These are phyloP conservation scores for Francoa sonchifolia DNA, from an alignment of 441 rosid genomes.

Conservation along the genomic window DNA sequence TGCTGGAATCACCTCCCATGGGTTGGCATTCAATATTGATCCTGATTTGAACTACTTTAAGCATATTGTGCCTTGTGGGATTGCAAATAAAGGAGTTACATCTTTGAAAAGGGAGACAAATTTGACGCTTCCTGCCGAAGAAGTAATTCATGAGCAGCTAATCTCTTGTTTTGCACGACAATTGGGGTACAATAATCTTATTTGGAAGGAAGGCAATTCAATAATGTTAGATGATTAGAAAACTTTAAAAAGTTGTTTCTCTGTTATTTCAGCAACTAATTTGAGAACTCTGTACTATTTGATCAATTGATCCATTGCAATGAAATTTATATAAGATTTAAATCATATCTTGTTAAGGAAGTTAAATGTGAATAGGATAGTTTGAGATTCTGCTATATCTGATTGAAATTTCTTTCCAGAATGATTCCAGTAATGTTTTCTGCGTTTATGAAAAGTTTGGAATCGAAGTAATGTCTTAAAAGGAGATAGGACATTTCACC, in stretches of 20 bases:
- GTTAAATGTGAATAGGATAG: background rate
- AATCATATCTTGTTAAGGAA: conserved; percentile 1
- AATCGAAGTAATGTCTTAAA: no score
- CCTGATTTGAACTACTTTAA: conserved; percentile 76
- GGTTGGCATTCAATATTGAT: conserved; percentile 74
- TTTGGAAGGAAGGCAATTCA: conserved; percentile 35
- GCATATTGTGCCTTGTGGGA: conserved; percentile 86
- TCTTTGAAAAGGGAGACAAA: conserved; percentile 65
- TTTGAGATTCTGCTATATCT: conserved; percentile 2
- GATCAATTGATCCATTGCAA: conserved; percentile 10
- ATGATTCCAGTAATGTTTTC: no score
- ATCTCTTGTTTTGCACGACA: conserved; percentile 55
- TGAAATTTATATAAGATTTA: conserved; percentile 5
- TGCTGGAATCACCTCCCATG: conserved; percentile 71
- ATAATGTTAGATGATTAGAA: conserved; percentile 17
- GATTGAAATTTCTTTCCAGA: background rate
- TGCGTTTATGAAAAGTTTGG: no score
- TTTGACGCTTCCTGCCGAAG: conserved; percentile 49
- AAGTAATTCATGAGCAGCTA: conserved; percentile 63
- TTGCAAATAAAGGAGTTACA: conserved; percentile 75
- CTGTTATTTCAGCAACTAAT: no score
- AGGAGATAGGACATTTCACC: no score
- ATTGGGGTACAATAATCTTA: conserved; percentile 40
- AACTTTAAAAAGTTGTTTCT: no score
- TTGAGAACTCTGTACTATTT: conserved; percentile 1